phyloP scores from a whole-genome alignment of 257 asterid species.

The Nicotiana otophora region DNA sequence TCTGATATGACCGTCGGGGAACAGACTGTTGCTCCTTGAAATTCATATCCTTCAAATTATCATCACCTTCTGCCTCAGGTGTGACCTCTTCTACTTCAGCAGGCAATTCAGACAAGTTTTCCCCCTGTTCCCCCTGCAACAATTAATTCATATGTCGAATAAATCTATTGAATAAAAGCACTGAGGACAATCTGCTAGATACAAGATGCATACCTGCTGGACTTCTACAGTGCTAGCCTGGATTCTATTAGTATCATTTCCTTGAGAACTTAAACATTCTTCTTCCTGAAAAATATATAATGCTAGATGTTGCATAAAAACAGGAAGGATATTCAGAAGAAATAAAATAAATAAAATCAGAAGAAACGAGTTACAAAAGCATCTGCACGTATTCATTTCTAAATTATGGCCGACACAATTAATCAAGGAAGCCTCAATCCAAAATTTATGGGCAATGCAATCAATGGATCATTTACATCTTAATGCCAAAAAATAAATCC shows the following conservation, averaged over 20 bases:
- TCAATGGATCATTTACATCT: not conserved
- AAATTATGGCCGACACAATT: not conserved
- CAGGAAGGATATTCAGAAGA: not conserved
- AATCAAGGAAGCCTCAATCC: not conserved
- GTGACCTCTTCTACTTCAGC: constrained; percentile 2
- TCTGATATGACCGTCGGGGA: constrained; percentile 29
- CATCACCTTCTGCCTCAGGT: constrained; percentile 1
- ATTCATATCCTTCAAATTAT: constrained; percentile 30
- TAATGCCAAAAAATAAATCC: not conserved
- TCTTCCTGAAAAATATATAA: constrained; percentile 40
- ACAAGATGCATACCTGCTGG: constrained; percentile 31
- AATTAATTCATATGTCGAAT: not conserved
- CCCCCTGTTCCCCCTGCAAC: not conserved
- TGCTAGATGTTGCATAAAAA: not conserved
- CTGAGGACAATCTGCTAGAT: not conserved
- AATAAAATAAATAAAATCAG: not conserved
- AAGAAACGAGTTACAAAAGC: not conserved
- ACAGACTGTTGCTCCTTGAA: constrained; percentile 17
- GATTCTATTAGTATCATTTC: constrained; percentile 22
- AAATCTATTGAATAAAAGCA: not conserved
- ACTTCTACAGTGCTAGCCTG: constrained; percentile 32
- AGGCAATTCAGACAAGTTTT: not conserved
- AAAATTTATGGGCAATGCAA: not conserved
- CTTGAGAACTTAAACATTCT: constrained; percentile 31
- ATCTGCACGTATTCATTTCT: not conserved